Evolutionary conservation across 164 flowering plant species (phyloP).

Genomic region (Umbilicus rupestris): DNA sequence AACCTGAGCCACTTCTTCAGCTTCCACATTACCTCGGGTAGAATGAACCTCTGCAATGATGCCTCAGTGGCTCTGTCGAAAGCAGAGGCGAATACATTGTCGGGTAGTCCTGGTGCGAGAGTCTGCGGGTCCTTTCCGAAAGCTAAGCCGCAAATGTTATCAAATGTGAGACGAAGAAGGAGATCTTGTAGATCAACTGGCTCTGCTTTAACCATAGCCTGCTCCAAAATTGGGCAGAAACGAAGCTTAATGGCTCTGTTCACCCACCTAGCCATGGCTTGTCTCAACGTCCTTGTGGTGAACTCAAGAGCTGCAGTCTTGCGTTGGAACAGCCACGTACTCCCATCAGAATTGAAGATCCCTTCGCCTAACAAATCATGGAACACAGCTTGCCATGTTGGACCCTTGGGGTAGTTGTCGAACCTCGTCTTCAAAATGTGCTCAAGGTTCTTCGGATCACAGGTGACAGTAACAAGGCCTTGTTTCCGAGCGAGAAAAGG

Average conservation of each 20-base stretch:
- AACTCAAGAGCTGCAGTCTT: constrained; percentile 33
- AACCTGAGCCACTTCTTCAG: constrained; percentile 20
- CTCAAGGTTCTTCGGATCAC: constrained; percentile 18
- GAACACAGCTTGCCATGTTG: constrained; percentile 28
- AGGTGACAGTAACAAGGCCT: constrained; percentile 30
- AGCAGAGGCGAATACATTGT: constrained; percentile 23
- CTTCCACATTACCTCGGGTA: constrained; percentile 20
- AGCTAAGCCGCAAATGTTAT: constrained; percentile 29
- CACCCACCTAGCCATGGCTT: constrained; percentile 34
- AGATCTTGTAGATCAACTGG: constrained; percentile 28
- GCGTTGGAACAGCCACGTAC: constrained; percentile 31
- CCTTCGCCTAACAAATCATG: constrained; percentile 30
- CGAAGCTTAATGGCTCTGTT: constrained; percentile 22
- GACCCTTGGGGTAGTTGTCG: constrained; percentile 32
- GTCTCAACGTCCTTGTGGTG: constrained; percentile 32
- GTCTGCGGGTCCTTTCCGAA: constrained; percentile 29
- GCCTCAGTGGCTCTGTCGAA: constrained; percentile 33
- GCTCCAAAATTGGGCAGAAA: constrained; percentile 22
- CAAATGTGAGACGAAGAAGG: constrained; percentile 27
- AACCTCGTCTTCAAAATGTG: constrained; percentile 25
- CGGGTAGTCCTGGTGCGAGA: constrained; percentile 23
- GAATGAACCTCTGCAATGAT: constrained; percentile 22
- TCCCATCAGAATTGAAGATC: constrained; percentile 30
- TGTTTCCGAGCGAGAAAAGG: constrained; percentile 44
- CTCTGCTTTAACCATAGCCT: constrained; percentile 15